Base-by-base conservation (phyloP, 352 stramenopile species). In the Aphanomyces cochlioides region DNA sequence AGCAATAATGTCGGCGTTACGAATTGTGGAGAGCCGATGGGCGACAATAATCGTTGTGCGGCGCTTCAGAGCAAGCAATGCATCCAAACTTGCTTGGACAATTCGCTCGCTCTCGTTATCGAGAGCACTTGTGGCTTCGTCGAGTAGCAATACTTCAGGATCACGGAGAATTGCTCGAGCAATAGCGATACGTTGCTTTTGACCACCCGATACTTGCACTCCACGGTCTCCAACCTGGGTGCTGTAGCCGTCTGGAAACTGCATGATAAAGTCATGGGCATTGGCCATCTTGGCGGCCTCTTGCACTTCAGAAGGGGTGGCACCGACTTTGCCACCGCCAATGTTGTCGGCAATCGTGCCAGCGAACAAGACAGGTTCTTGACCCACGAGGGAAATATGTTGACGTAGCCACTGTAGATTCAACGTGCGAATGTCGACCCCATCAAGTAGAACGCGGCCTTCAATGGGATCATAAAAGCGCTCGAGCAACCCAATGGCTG, bases 101-200 rank as follows among this genome's bases (percentile, higher is more conserved):
- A 93, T 77, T 66, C 85, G 80, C 72, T 97, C 89, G 63, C 79
- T 91, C 72, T 91, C 79, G 21, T 74, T 79, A 72, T 96, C 90
- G 28, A 96, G 73, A 4, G 89, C 91, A 56, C 77, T 90, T 7
- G 91, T 97, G 34, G 92, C 92, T 69, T 98, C 93, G 74, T 98
- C 93, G 17, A 98, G 58, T 7, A 98, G 72, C n/a, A 98, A 68
- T 39, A 98, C 85, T 3, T 80, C 74, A 3, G 90, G 88, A 61
- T 97, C 86, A 41, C 87, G 86, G 15, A 98, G 75, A 34, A 98
- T 90, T 7, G 92, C 94, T 10, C 96, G 79, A 47, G 95, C 95
- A 47, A 99, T 96, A 43, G 91, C 91, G 67, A 98, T 89, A n/a
- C 90, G 75, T 75, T 96, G 90, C 73, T 98, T 98, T 74, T 98